Evolutionary conservation across 306 rosid genomes (phyloP), one percentile per base, ranked within the genome.

Genomic region (Inga oerstediana): DNA sequence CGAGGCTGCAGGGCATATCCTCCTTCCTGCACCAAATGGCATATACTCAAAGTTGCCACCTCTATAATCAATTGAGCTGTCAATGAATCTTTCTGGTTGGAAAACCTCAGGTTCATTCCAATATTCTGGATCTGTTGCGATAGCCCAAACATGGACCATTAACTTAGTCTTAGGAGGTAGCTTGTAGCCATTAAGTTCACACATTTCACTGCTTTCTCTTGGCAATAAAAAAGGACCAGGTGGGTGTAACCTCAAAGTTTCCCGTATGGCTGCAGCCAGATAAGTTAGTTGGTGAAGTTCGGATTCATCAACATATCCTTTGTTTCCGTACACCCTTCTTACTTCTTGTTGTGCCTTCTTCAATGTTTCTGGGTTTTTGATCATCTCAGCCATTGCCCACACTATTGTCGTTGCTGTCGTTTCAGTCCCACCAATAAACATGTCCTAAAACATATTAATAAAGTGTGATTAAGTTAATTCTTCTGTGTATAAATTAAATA

Each of bases 191-290:
- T 59, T 45, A 72, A 76, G 59, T 37, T 13, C 34, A 24, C 80
- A 76, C 13, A 10, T 10, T 35, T 76, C 68, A 2, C 54, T 59
- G 15, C 41, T 76, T 59, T 76, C 71, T 68, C 74, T 76, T 32
- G 56, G 52, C 39, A 62, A 3, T 14, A 32, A 24, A 20, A 45
- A 7, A 6, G 43, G 43, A 32, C 17, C 45, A 20, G 74, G 84
- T 27, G 80, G 80, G 6, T 59, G 80, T 59, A 76, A 34, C 56
- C 80, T 76, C 34, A 76, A 22, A 32, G 71, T 54, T 59, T 76
- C 80, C 59, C 30, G 24, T 20, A 76, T 76, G 8, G 37, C 24
- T 6, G 80, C 22, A 3, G 7, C 8, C 5, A 54, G 3, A 54
- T 54, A 54, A 15, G 19, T 16, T 19, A 54, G 19, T 7, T 19